Conservation (phyloP, 1,139 yeast species). For the Geotrichum candidum region DNA sequence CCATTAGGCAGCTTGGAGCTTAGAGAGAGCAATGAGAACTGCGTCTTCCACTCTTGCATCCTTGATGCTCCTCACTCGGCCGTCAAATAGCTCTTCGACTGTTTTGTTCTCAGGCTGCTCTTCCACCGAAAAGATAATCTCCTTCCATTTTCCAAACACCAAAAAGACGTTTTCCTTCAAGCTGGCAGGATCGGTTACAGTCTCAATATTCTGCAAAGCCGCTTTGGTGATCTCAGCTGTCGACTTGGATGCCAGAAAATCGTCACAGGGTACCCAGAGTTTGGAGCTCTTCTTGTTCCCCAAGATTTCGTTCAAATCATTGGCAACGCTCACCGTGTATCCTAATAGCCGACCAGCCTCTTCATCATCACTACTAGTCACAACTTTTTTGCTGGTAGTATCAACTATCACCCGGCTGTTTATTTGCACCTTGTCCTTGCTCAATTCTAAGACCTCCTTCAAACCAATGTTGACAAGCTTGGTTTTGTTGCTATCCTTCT, state of each 20-base stretch:
- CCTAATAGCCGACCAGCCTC: not conserved
- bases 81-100: not conserved
- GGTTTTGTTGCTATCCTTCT: not conserved
- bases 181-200: not conserved
- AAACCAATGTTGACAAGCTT: slow-evolving; percentile 1
- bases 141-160: slow-evolving; percentile 6
- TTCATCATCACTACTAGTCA: not conserved
- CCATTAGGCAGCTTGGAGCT: slow-evolving; percentile 1
- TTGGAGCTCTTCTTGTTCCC: not conserved
- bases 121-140: not conserved
- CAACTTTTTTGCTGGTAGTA: not conserved
- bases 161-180: not conserved
- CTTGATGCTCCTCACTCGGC: not conserved
- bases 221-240: not conserved
- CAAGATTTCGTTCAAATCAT: not conserved
- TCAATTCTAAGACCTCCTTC: not conserved
- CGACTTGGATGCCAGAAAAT: not conserved
- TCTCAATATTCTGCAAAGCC: not conserved
- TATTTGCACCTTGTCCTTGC: not conserved
- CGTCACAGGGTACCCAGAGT: slow-evolving; percentile 2
- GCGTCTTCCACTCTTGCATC: slow-evolving; percentile 1
- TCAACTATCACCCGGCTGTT: not conserved
- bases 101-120: not conserved
- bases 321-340: not conserved
- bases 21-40: not conserved